phyloP scores from a whole-genome alignment of 768 basidiomycete species.

The Boletus speciosus region DNA sequence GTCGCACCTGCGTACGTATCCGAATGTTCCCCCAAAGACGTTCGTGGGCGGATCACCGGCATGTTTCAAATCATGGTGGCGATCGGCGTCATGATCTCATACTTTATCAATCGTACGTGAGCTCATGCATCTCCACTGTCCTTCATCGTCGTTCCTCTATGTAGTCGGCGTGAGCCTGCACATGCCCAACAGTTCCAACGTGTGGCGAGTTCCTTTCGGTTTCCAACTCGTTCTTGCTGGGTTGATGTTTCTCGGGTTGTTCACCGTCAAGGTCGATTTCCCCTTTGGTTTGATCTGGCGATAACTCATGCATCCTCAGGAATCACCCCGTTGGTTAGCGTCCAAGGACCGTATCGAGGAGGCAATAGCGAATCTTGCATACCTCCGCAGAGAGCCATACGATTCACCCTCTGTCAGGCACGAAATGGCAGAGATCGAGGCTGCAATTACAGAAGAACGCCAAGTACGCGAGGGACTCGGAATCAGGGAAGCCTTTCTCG shows the following conservation, averaged over 20 bases:
- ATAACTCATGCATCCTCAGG: constrained; percentile 35
- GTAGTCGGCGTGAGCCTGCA: constrained; percentile 60
- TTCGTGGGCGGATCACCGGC: constrained; percentile 82
- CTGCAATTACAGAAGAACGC: constrained; percentile 71
- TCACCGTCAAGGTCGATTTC: constrained; percentile 54
- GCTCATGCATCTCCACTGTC: constrained; percentile 21
- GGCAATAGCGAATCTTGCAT: constrained; percentile 59
- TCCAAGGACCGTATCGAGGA: constrained; percentile 54
- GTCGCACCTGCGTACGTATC: constrained; percentile 84
- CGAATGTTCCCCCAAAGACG: constrained; percentile 83
- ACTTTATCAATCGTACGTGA: constrained; percentile 66
- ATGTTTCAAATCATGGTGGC: constrained; percentile 86
- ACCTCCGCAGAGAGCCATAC: constrained; percentile 47
- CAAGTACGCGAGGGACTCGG: constrained; percentile 64
- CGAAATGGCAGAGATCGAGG: constrained; percentile 80
- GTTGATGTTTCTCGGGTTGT: constrained; percentile 61
- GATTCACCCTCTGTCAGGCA: constrained; percentile 46
- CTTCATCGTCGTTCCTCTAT: neutral
- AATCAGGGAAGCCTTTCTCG: constrained; percentile 67
- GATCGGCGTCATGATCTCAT: constrained; percentile 80
- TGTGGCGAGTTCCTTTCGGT: constrained; percentile 75
- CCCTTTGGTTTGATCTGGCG: neutral
- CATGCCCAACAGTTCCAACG: constrained; percentile 40
- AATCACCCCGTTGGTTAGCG: constrained; percentile 76
- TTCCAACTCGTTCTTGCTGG: constrained; percentile 74